Percentiles rank a stretch among this genome's conserved stretches.
These are phyloP conservation scores for Carpinus viminea DNA, from an alignment of 306 rosid genomes.

Conservation along the genomic window DNA sequence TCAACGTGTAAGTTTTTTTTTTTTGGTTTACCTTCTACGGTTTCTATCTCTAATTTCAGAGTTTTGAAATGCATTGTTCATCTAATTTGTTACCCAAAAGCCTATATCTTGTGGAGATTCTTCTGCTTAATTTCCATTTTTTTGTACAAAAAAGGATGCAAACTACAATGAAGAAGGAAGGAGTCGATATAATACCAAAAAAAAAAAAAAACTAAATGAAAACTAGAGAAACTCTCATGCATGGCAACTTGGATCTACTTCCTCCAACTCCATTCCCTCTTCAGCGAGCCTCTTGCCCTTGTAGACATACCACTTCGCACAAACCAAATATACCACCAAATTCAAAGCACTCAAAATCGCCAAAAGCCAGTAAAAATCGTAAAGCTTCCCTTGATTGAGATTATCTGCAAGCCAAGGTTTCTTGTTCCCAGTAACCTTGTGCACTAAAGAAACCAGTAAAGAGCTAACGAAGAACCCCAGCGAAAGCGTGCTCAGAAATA, in stretches of 20 bases:
- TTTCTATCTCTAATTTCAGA: too few species aligned
- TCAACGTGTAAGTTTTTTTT: too few species aligned
- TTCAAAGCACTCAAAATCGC: constrained; percentile 67
- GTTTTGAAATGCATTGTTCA: too few species aligned
- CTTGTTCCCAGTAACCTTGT: constrained; percentile 48
- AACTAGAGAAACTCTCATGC: constrained; percentile 24
- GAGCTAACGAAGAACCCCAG: constrained; percentile 84
- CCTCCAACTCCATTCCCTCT: constrained; percentile 64
- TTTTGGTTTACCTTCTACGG: too few species aligned
- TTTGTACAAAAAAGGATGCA: constrained; percentile 5
- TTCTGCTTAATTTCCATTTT: background rate
- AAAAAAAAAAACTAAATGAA: background rate
- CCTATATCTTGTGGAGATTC: background rate
- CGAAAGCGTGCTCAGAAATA: constrained; percentile 76
- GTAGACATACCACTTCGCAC: constrained; percentile 86
- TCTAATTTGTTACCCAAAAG: background rate
- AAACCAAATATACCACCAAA: constrained; percentile 52
- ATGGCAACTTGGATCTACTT: constrained; percentile 37
- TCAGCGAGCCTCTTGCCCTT: constrained; percentile 75
- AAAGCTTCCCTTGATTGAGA: constrained; percentile 76
- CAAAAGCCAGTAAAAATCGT: constrained; percentile 83
- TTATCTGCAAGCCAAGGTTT: constrained; percentile 83
- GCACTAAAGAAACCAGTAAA: constrained; percentile 62
- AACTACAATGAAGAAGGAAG: background rate
- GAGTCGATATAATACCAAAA: background rate